Percentiles rank a stretch among this genome's conserved stretches.
Conservation (phyloP, 148 eudicot genomes). For the Heliosperma pusillum region DNA sequence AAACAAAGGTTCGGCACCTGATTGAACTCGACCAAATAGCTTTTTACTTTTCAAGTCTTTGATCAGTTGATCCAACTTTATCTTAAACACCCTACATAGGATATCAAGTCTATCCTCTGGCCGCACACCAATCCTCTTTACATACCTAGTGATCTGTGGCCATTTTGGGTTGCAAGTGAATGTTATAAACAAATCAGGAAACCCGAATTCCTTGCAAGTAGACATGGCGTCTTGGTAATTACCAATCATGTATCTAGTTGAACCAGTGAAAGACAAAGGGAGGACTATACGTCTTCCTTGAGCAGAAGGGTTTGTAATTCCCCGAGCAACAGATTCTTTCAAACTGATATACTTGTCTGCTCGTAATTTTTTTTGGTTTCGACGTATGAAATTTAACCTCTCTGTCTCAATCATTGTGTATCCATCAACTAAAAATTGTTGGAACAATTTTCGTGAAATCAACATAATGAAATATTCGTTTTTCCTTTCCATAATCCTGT, state of each 20-base stretch:
- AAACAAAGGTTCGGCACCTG: not conserved
- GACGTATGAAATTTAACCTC: not conserved
- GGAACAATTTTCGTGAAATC: not conserved
- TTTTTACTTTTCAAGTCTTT: not conserved
- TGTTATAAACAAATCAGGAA: no score
- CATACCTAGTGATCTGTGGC: no score
- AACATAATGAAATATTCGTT: not conserved
- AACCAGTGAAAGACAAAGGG: not conserved
- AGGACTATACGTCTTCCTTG: not conserved
- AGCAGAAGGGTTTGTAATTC: not conserved
- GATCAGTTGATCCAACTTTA: not conserved
- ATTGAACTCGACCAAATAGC: not conserved
- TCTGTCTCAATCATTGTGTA: not conserved
- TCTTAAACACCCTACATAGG: not conserved
- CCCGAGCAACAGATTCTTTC: not conserved
- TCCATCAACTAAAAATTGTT: not conserved
- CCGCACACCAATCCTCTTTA: no score
- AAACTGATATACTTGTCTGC: not conserved
- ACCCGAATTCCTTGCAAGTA: not conserved
- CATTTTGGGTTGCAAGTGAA: no score
- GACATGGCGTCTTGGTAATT: slow-evolving; percentile 5
- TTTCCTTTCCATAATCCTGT: not conserved
- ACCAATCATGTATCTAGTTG: not conserved
- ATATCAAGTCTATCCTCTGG: not conserved
- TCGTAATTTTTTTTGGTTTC: not conserved